Base-by-base conservation (phyloP, 305 asterid genomes). In the Vinca major region DNA sequence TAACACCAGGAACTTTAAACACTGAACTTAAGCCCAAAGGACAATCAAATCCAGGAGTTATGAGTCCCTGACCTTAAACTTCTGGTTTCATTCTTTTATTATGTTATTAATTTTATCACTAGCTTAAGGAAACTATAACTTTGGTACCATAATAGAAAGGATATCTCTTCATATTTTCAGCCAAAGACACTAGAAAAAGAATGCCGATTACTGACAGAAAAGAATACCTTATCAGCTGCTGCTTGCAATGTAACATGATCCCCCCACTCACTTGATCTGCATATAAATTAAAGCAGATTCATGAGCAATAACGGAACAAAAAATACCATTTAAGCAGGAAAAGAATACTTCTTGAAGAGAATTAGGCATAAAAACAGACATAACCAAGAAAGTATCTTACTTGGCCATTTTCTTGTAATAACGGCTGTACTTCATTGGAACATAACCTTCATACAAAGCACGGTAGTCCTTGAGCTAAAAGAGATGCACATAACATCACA, bases 191-290 rank as follows among this genome's bases (percentile, higher is more conserved):
- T 7, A 8, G 49, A 53, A 43, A 16, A 71, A 7, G 10, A 71
- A 54, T 7, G 58, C 8, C 12, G 49, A 16, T 44, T 16, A 6
- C 43, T 43, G n/a, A 52, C 65, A 62, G 72, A 69, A 66, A 63
- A 68, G 40, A 39, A 54, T 67, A 85, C 90, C 81, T 83, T 85
- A 79, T 87, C 93, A 54, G 93, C 88, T 45, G 93, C 93, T 41
- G 93, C 93, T 80, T 87, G 92, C 71, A 86, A 76, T 1, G 92
- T 86, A 71, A 86, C 83, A 78, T 86, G 92, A 80, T 86, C 92
- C 10, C 89, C 90, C 90, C 93, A 87, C 74, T 87, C 90, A 55
- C 90, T 87, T 9, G 77, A 75, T 76, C 91, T 86, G 82, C 47
- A 60, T 65, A 80, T 71, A 71, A 62, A 62, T 40, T 8, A 52